A percentile compares a stretch with the other conserved stretches of the same genome.
Conservation (phyloP, 2,329 filamentous ascomycete genomes). For the Neonectria neomacrospora region DNA sequence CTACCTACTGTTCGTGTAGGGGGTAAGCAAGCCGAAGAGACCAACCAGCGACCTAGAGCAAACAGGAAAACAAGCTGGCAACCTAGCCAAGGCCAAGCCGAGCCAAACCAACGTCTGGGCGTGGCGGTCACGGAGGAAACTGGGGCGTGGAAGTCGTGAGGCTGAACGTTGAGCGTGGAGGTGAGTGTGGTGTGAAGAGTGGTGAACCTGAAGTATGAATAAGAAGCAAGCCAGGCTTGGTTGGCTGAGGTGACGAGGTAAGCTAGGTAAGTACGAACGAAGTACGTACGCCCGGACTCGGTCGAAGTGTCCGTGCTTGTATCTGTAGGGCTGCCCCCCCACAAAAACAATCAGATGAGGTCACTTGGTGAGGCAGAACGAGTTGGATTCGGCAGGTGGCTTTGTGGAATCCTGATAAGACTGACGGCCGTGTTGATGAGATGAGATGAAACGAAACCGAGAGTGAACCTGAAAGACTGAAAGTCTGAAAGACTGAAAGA, state of each 20-base stretch:
- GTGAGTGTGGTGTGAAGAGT: not conserved
- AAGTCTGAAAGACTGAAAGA: not conserved
- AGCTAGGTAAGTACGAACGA: not conserved
- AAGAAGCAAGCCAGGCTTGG: not conserved
- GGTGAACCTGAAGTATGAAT: not conserved
- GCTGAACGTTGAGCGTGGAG: not conserved
- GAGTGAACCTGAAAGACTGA: not conserved
- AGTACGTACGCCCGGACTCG: constrained; percentile 4
- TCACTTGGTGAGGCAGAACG: constrained; percentile 2
- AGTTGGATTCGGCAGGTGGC: constrained; percentile 15
- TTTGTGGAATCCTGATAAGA: constrained; percentile 5
- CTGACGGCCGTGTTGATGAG: constrained; percentile 11
- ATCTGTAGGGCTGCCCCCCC: constrained; percentile 17
- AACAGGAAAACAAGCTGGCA: not conserved
- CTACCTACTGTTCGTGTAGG: not conserved
- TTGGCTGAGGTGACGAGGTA: no score
- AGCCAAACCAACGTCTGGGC: not conserved
- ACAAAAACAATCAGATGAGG: constrained; percentile 3
- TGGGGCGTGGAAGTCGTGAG: not conserved
- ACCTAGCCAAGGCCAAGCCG: not conserved
- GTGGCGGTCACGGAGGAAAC: not conserved
- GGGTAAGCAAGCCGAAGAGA: not conserved
- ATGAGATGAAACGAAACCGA: constrained; percentile 15
- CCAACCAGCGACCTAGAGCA: not conserved
- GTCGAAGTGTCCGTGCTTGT: constrained; percentile 7